Conservation (phyloP, 306 rosid genomes). For the Ceratonia siliqua region DNA sequence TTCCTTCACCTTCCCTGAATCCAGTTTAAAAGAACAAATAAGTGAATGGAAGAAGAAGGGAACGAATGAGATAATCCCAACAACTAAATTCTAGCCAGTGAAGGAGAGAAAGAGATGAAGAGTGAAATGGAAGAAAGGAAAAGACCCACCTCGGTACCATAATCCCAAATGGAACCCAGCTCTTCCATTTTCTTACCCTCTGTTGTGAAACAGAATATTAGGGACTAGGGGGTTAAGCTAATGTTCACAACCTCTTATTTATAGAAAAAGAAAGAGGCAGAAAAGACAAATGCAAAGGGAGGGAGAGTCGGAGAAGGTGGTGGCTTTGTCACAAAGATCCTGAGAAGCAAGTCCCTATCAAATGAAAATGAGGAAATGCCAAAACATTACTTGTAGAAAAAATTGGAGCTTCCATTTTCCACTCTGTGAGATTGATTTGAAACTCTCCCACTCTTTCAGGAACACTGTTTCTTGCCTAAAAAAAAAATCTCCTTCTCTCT, state of each 20-base stretch:
- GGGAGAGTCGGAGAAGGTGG: constrained; percentile 23
- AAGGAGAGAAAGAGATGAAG: too few species aligned
- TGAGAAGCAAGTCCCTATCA: constrained; percentile 36
- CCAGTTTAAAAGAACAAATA: background rate
- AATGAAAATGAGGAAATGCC: constrained; percentile 35
- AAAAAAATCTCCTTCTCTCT: background rate
- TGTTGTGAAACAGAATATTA: constrained; percentile 10
- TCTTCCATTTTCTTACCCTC: constrained; percentile 57
- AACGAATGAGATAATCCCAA: background rate
- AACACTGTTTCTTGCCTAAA: background rate
- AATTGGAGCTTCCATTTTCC: constrained; percentile 29
- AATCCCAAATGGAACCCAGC: constrained; percentile 49
- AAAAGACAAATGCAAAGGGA: constrained; percentile 32
- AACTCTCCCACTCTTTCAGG: constrained; percentile 50
- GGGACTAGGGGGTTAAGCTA: constrained; percentile 18
- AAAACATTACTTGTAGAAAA: constrained; percentile 36
- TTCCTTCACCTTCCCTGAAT: background rate
- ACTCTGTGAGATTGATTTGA: constrained; percentile 10
- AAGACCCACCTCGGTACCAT: constrained; percentile 54
- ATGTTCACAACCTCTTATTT: constrained; percentile 40
- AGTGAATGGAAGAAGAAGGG: background rate
- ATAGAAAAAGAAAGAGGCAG: constrained; percentile 39
- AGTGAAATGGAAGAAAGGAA: background rate
- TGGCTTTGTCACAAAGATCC: constrained; percentile 33
- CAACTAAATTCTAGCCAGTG: background rate